These are phyloP conservation scores for Sporothrix pseudoabietina DNA, from an alignment of 2,329 filamentous ascomycete species.

Conservation along the genomic window DNA sequence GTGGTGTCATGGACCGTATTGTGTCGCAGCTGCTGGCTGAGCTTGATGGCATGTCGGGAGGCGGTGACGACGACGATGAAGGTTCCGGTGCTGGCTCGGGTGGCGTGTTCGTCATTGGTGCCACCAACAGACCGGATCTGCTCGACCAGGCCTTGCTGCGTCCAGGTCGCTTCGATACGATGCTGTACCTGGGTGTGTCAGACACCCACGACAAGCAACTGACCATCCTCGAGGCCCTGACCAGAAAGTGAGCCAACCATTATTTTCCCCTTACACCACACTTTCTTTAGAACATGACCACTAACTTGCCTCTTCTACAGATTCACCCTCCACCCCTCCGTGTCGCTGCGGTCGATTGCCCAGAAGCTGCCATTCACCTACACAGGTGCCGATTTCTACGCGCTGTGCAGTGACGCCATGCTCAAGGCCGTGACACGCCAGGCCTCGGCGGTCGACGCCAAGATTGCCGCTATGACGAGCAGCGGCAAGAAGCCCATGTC, in stretches of 20 bases:
- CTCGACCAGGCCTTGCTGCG: slow-evolving; percentile 86
- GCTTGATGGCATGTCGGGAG: slow-evolving; percentile 86
- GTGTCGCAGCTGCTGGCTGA: slow-evolving; percentile 93
- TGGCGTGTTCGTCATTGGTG: slow-evolving; percentile 94
- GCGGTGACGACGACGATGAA: slow-evolving; percentile 30
- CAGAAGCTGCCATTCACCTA: slow-evolving; percentile 87
- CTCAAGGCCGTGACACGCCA: slow-evolving; percentile 95
- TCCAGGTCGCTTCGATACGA: slow-evolving; percentile 94
- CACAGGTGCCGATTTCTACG: slow-evolving; percentile 96
- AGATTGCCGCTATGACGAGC: slow-evolving; percentile 70
- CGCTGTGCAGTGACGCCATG: slow-evolving; percentile 96
- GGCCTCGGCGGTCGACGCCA: slow-evolving; percentile 78
- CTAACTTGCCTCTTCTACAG: slow-evolving; percentile 46
- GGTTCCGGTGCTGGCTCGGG: slow-evolving; percentile 67
- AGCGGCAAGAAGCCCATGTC: slow-evolving; percentile 58
- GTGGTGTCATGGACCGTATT: slow-evolving; percentile 97
- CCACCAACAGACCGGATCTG: slow-evolving; percentile 91
- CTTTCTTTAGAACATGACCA: neutral
- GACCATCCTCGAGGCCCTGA: slow-evolving; percentile 90
- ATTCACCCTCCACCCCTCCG: slow-evolving; percentile 78
- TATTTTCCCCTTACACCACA: neutral
- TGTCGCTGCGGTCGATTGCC: slow-evolving; percentile 76
- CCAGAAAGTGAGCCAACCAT: slow-evolving; percentile 71
- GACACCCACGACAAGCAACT: slow-evolving; percentile 97
- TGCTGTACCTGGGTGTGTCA: slow-evolving; percentile 94